Evolutionary conservation across 2,329 filamentous ascomycete genomes (phyloP).

Genomic region (Pezicula carpinea): DNA sequence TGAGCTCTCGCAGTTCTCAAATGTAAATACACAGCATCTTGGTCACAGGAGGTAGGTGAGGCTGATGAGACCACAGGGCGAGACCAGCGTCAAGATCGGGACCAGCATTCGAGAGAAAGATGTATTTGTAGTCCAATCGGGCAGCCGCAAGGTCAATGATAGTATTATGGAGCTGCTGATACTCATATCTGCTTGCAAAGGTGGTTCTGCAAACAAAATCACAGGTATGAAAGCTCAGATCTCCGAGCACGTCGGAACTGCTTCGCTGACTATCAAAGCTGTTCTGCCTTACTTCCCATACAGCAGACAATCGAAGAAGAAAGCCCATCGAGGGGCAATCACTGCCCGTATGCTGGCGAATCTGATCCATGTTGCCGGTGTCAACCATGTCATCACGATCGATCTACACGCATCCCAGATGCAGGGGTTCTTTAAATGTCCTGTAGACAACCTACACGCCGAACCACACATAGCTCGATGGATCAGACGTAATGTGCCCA

Average conservation of each 20-base stretch:
- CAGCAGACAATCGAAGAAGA: conserved; percentile 98
- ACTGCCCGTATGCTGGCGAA: conserved; percentile 97
- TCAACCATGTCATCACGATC: conserved; percentile 96
- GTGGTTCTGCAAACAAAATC: conserved; percentile 92
- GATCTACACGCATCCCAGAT: conserved; percentile 97
- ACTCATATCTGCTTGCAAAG: conserved; percentile 98
- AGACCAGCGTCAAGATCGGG: conserved; percentile 65
- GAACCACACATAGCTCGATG: conserved; percentile 93
- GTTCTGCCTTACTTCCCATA: conserved; percentile 98
- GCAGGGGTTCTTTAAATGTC: conserved; percentile 98
- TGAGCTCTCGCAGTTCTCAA: conserved; percentile 66
- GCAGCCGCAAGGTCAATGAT: conserved; percentile 94
- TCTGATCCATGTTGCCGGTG: conserved; percentile 84
- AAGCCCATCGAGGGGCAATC: conserved; percentile 92
- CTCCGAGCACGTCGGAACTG: background rate
- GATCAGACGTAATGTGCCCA: conserved; percentile 83
- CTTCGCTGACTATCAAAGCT: conserved; percentile 44
- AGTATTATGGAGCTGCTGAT: conserved; percentile 99
- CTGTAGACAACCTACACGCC: conserved; percentile 94
- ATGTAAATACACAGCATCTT: conserved; percentile 45
- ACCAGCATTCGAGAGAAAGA: conserved; percentile 91
- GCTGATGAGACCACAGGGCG: conserved; percentile 46
- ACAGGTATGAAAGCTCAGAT: conserved; percentile 60
- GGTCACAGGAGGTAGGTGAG: conserved; percentile 18
- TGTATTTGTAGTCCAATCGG: conserved; percentile 98